Conservation (phyloP, 805 yeast genomes). For the Metschnikowia baotianmanensis region DNA sequence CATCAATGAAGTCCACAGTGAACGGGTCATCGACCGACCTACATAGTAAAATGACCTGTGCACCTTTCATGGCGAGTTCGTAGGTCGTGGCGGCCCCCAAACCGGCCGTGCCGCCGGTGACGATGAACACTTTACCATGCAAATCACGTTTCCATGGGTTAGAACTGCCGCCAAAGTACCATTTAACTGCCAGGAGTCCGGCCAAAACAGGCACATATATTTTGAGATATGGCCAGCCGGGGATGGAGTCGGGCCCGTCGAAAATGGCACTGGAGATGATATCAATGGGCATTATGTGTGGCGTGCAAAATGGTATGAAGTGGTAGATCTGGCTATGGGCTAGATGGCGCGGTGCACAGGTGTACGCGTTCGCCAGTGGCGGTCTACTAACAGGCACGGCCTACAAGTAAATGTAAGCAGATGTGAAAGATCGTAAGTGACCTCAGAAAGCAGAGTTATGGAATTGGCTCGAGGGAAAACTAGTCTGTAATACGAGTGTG, state of each 20-base stretch:
- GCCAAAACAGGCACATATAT: constrained; percentile 53
- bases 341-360: constrained; percentile 6
- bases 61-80: constrained; percentile 78
- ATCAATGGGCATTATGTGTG: constrained; percentile 72
- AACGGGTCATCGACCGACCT: constrained; percentile 64
- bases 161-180: constrained; percentile 71
- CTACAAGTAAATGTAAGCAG: no score
- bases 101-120: constrained; percentile 95
- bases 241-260: constrained; percentile 75
- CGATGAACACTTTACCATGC: constrained; percentile 81
- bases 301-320: background rate
- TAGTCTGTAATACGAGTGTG: no score
- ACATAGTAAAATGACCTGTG: constrained; percentile 76
- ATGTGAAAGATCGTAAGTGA: no score
- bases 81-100: constrained; percentile 74
- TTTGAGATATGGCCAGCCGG: constrained; percentile 65
- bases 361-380: no score
- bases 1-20: constrained; percentile 77
- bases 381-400: no score
- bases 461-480: no score
- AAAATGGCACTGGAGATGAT: constrained; percentile 63
- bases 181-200: constrained; percentile 48
- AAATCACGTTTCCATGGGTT: constrained; percentile 92
- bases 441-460: no score
- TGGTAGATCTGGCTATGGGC: background rate